These are phyloP conservation scores for Talaromyces sp. DNA, from an alignment of 2,329 filamentous ascomycete species.

Conservation along the genomic window DNA sequence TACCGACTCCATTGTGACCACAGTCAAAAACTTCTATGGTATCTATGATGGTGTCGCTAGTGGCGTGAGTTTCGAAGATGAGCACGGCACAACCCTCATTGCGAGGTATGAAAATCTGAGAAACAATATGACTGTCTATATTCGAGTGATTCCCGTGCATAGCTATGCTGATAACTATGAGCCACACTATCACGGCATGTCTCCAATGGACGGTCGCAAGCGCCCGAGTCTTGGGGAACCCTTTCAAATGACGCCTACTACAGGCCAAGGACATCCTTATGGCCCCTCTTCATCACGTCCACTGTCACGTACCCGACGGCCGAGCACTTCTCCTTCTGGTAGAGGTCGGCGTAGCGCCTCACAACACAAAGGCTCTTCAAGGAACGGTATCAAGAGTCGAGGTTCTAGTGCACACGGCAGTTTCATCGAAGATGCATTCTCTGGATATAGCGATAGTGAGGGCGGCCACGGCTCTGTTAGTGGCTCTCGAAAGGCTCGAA, in stretches of 20 bases:
- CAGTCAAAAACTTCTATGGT: slow-evolving; percentile 98
- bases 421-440: slow-evolving; percentile 66
- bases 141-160: slow-evolving; percentile 69
- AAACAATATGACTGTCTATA: slow-evolving; percentile 89
- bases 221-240: slow-evolving; percentile 61
- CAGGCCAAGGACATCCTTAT: slow-evolving; percentile 51
- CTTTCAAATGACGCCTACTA: slow-evolving; percentile 60
- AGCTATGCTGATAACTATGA: slow-evolving; percentile 49
- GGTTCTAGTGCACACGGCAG: slow-evolving; percentile 58
- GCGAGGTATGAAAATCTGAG: slow-evolving; percentile 93
- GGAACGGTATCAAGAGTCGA: slow-evolving; percentile 65
- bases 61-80: slow-evolving; percentile 93
- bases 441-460: slow-evolving; percentile 84
- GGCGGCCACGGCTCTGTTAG: slow-evolving; percentile 70
- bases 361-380: slow-evolving; percentile 67
- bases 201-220: slow-evolving; percentile 52
- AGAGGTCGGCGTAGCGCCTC: slow-evolving; percentile 76
- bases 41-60: slow-evolving; percentile 77
- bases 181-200: slow-evolving; percentile 45
- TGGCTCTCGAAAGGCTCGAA: slow-evolving; percentile 70
- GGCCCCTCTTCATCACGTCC: slow-evolving; percentile 64
- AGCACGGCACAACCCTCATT: slow-evolving; percentile 84
- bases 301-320: slow-evolving; percentile 67
- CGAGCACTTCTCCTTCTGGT: slow-evolving; percentile 72
- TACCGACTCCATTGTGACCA: slow-evolving; percentile 95